A percentile compares a stretch with the other conserved stretches of the same genome.
These are phyloP conservation scores for Alternaria triticina DNA, from an alignment of 2,329 filamentous ascomycete genomes.

Conservation along the genomic window DNA sequence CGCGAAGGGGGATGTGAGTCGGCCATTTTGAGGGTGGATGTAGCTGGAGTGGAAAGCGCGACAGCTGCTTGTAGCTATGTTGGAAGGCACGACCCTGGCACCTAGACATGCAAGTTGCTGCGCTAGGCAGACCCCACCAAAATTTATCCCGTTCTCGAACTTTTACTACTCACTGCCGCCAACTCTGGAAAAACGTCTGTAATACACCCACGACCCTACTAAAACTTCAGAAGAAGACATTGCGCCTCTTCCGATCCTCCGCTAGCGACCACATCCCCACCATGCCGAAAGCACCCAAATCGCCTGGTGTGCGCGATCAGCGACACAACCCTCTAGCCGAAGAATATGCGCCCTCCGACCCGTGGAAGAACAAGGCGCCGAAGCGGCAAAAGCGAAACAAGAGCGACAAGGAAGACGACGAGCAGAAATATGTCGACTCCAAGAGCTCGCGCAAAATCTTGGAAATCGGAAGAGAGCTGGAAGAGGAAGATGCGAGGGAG, in stretches of 20 bases:
- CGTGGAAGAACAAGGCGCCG: conserved; percentile 71
- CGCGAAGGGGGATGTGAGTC: conserved; percentile 44
- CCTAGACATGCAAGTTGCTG: conserved; percentile 13
- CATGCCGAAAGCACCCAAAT: conserved; percentile 80
- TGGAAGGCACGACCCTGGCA: conserved; percentile 9
- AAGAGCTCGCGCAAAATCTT: conserved; percentile 89
- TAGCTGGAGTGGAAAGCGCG: conserved; percentile 7
- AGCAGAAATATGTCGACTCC: conserved; percentile 81
- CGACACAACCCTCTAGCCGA: conserved; percentile 92
- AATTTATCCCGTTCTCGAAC: conserved; percentile 16
- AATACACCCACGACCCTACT: not conserved
- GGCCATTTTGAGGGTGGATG: conserved; percentile 36
- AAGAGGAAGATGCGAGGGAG: conserved; percentile 76
- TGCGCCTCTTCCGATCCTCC: not conserved
- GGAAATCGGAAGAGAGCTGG: conserved; percentile 85
- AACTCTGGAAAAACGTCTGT: not conserved
- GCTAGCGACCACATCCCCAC: not conserved
- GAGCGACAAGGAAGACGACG: conserved; percentile 61
- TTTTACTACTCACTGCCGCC: conserved; percentile 11
- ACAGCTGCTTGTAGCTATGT: not conserved
- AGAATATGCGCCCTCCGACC: conserved; percentile 76
- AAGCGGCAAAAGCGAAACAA: conserved; percentile 66
- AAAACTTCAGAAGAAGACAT: not conserved
- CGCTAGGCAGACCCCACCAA: conserved; percentile 23
- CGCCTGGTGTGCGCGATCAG: conserved; percentile 63